Percentiles rank a stretch among this genome's conserved stretches.
These are phyloP conservation scores for Pythium sp. DNA, from an alignment of 352 stramenopile genomes.

Conservation along the genomic window DNA sequence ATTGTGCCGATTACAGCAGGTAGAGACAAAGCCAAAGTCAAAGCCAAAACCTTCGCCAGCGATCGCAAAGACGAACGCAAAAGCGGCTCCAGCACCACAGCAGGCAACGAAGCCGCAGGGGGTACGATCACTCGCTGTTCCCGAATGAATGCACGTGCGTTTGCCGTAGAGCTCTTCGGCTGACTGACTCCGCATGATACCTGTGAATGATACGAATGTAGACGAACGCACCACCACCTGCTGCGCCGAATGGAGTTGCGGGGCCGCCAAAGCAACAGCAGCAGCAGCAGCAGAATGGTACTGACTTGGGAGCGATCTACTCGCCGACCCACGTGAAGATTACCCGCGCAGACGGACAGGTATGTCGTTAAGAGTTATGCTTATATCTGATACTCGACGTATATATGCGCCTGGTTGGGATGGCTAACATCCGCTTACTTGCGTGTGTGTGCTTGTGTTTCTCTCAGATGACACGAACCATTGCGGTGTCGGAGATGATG, in stretches of 20 bases:
- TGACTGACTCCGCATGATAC: neutral
- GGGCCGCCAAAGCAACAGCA: neutral
- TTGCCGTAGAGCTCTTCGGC: neutral
- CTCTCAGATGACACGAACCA: constrained; percentile 56
- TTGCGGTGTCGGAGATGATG: constrained; percentile 79
- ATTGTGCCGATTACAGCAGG: constrained; percentile 3
- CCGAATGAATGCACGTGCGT: neutral
- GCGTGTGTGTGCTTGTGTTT: constrained; percentile 2
- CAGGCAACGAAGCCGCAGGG: constrained; percentile 3
- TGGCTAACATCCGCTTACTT: neutral
- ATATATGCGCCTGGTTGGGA: neutral
- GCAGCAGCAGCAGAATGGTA: constrained; percentile 1
- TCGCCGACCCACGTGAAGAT: constrained; percentile 70
- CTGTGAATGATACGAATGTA: neutral
- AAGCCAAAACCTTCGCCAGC: neutral
- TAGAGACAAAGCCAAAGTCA: constrained; percentile 1
- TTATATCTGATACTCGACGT: neutral
- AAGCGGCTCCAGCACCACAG: neutral
- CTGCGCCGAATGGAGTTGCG: neutral
- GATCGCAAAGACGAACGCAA: constrained; percentile 2
- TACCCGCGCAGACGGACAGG: constrained; percentile 61
- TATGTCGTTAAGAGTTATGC: constrained; percentile 3
- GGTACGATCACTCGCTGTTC: neutral
- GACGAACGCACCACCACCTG: constrained; percentile 7
- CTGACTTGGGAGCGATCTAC: constrained; percentile 52